These are phyloP conservation scores for Stygiomarasmius scandens DNA, from an alignment of 1,284 basidiomycete species.

Conservation along the genomic window DNA sequence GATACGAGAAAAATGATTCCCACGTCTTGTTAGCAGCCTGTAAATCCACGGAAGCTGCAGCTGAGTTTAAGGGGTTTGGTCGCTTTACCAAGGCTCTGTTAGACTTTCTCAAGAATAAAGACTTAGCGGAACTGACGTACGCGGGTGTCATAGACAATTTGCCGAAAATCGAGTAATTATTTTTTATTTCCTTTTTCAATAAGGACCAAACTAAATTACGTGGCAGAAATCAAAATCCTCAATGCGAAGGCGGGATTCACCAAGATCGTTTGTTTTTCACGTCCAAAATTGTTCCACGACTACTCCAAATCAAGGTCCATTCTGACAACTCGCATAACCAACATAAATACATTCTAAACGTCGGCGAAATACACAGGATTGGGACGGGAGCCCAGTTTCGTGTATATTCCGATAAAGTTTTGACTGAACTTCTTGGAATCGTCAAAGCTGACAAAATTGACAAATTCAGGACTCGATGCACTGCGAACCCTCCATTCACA, in stretches of 20 bases:
- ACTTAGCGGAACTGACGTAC: constrained; percentile 18
- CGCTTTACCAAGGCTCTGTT: constrained; percentile 20
- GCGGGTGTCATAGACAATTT: constrained; percentile 15
- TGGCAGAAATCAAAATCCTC: constrained; percentile 24
- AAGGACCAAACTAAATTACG: constrained; percentile 1
- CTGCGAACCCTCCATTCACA: too few relatives aligned
- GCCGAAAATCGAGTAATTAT: constrained; percentile 7
- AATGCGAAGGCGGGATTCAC: constrained; percentile 24
- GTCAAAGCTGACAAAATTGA: too few relatives aligned
- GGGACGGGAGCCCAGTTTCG: too few relatives aligned
- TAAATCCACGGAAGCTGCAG: constrained; percentile 13
- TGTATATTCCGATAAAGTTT: too few relatives aligned
- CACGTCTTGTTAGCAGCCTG: constrained; percentile 25
- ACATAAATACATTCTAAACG: constrained; percentile 17
- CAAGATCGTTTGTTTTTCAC: constrained; percentile 21
- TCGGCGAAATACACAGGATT: constrained; percentile 21
- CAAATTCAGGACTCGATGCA: too few relatives aligned
- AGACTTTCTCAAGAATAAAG: constrained; percentile 1
- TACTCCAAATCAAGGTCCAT: constrained; percentile 6
- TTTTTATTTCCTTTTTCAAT: too few relatives aligned
- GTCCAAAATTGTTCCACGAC: constrained; percentile 13
- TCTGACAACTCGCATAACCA: constrained; percentile 2
- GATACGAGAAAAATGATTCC: constrained; percentile 10
- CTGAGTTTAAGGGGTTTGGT: constrained; percentile 15
- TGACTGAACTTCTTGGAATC: too few relatives aligned